phyloP scores from a whole-genome alignment of 2,329 filamentous ascomycete genomes.

The Ustulina deusta region DNA sequence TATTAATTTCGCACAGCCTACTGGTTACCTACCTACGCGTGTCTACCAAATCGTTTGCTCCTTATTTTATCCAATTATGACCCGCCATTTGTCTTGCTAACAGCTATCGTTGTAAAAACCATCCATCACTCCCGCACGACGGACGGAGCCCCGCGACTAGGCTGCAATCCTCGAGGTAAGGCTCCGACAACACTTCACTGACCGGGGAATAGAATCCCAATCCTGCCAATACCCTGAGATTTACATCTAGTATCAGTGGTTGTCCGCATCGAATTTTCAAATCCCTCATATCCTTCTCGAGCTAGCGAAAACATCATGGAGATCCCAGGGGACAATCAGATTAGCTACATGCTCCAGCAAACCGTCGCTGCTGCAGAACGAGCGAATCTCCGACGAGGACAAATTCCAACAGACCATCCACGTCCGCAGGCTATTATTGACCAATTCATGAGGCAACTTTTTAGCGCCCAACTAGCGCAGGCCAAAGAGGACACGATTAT shows the following conservation, averaged over 20 bases:
- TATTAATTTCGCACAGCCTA: no score
- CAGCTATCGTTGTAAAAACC: no score
- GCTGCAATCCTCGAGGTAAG: no score
- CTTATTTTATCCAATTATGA: no score
- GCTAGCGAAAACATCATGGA: conserved; percentile 8
- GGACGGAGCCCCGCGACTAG: no score
- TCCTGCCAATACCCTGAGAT: no score
- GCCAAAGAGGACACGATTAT: neutral
- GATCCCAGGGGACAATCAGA: neutral
- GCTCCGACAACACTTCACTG: no score
- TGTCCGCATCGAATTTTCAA: neutral
- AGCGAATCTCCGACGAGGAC: neutral
- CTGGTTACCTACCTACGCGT: no score
- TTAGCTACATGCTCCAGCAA: neutral
- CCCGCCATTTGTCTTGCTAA: no score
- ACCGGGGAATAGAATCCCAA: no score
- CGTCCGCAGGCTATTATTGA: neutral
- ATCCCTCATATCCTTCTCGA: neutral
- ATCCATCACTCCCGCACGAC: no score
- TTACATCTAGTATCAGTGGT: neutral
- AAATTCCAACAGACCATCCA: conserved; percentile 10
- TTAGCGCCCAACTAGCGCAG: neutral
- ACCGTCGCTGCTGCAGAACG: neutral
- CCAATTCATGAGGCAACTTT: conserved; percentile 1
- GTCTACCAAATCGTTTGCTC: no score